phyloP scores from a whole-genome alignment of 225 moss, liverwort and hornwort genomes.

The Rhytidiadelphus loreus region DNA sequence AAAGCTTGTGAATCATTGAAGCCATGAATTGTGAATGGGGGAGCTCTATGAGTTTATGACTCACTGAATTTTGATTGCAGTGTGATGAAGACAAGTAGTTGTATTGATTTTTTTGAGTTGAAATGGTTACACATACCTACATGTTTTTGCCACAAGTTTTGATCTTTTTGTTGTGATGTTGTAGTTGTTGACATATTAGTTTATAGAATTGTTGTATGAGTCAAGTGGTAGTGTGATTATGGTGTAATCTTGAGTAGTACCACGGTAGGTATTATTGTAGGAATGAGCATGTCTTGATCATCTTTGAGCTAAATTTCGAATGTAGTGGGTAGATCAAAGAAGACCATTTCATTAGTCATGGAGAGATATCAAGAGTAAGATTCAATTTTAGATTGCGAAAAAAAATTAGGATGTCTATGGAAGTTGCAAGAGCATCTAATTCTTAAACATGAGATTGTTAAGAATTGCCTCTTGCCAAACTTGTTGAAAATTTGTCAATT shows the following conservation, averaged over 20 bases:
- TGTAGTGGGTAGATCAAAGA: too few relatives aligned
- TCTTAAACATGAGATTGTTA: background rate
- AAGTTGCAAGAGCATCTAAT: accelerated
- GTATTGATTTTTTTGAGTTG: background rate
- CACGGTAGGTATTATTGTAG: background rate
- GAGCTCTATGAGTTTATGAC: background rate
- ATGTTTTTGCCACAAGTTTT: background rate
- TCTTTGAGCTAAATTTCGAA: background rate
- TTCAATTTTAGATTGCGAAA: background rate
- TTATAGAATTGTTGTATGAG: background rate
- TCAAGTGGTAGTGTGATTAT: background rate
- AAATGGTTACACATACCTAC: background rate
- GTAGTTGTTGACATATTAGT: background rate
- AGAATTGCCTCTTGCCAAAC: background rate
- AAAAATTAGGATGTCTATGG: accelerated
- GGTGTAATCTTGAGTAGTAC: too few relatives aligned
- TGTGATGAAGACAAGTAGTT: too few relatives aligned
- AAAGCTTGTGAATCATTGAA: background rate
- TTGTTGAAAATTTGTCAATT: background rate
- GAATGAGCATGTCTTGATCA: background rate
- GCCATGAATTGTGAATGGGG: background rate
- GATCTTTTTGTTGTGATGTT: background rate
- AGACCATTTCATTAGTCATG: background rate
- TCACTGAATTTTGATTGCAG: background rate
- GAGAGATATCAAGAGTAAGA: accelerated